Conservation (phyloP, 129 eudicot species). For the Artemisia argyi region DNA sequence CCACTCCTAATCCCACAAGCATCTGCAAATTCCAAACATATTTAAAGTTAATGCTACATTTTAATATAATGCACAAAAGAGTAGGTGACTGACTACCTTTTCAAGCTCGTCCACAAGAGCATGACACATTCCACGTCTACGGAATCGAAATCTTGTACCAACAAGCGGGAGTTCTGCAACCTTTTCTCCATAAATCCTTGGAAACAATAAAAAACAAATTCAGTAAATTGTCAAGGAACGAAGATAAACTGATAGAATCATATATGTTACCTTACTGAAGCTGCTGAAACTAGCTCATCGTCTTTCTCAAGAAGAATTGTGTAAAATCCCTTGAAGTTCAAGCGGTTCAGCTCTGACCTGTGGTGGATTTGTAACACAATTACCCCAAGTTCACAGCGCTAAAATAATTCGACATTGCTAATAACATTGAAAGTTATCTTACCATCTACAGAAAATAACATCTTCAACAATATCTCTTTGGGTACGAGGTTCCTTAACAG, state of each 20-base stretch:
- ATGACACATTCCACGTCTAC: slow-evolving; percentile 94
- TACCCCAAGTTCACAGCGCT: slow-evolving; percentile 1
- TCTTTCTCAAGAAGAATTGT: slow-evolving; percentile 82
- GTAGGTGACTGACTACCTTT: slow-evolving; percentile 46
- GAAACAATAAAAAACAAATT: slow-evolving; percentile 5
- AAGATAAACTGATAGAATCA: slow-evolving; percentile 12
- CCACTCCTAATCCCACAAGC: slow-evolving; percentile 42
- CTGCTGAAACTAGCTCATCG: slow-evolving; percentile 81
- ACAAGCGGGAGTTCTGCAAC: slow-evolving; percentile 93
- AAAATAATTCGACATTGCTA: background rate
- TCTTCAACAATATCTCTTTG: slow-evolving; percentile 83
- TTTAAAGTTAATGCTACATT: background rate
- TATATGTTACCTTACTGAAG: slow-evolving; percentile 63
- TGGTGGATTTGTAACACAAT: slow-evolving; percentile 1
- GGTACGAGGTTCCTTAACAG: slow-evolving; percentile 78
- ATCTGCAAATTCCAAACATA: slow-evolving; percentile 18
- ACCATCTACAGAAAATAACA: slow-evolving; percentile 80
- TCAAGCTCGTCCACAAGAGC: slow-evolving; percentile 85
- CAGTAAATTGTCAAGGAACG: slow-evolving; percentile 8
- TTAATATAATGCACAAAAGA: background rate
- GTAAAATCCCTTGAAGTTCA: slow-evolving; percentile 85
- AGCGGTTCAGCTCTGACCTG: slow-evolving; percentile 92
- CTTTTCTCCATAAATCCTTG: slow-evolving; percentile 78
- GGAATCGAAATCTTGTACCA: slow-evolving; percentile 80
- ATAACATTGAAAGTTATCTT: slow-evolving; percentile 2